Evolutionary conservation across 768 basidiomycete genomes (phyloP).

Genomic region (Podaxis rugospora): DNA sequence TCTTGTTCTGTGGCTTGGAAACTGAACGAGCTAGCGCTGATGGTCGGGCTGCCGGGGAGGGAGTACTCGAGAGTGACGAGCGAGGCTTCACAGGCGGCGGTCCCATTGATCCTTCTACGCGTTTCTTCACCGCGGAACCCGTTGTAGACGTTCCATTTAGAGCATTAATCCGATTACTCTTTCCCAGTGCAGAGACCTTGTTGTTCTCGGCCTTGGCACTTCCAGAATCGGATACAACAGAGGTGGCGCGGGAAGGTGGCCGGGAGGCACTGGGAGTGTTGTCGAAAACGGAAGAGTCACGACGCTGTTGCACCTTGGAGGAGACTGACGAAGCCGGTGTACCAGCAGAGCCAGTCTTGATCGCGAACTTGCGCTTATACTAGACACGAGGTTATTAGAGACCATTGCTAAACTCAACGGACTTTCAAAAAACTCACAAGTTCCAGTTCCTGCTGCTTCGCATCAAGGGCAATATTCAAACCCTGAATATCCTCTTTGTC

Average conservation of each 20-base stretch:
- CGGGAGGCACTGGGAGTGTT: conserved; percentile 47
- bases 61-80: conserved; percentile 30
- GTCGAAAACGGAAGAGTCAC: conserved; percentile 54
- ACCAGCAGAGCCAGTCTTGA: conserved; percentile 45
- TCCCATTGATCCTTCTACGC: conserved; percentile 44
- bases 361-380: conserved; percentile 62
- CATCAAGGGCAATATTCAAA: conserved; percentile 89
- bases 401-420: background rate
- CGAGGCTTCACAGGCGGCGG: conserved; percentile 36
- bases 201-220: conserved; percentile 31
- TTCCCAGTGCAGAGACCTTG: conserved; percentile 36
- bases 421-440: conserved; percentile 46
- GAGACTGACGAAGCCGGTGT: conserved; percentile 41
- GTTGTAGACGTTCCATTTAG: conserved; percentile 21
- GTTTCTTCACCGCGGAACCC: conserved; percentile 18
- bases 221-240: conserved; percentile 49
- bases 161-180: conserved; percentile 42
- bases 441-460: conserved; percentile 93
- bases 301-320: conserved; percentile 37
- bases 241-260: conserved; percentile 54
- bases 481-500: conserved; percentile 76
- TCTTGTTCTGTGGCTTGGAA: conserved; percentile 24
- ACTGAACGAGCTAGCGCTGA: conserved; percentile 34
- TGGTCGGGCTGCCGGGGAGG: conserved; percentile 31
- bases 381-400: conserved; percentile 19